These are phyloP conservation scores for Petunia secreta DNA, from an alignment of 257 asterid species.

Conservation along the genomic window DNA sequence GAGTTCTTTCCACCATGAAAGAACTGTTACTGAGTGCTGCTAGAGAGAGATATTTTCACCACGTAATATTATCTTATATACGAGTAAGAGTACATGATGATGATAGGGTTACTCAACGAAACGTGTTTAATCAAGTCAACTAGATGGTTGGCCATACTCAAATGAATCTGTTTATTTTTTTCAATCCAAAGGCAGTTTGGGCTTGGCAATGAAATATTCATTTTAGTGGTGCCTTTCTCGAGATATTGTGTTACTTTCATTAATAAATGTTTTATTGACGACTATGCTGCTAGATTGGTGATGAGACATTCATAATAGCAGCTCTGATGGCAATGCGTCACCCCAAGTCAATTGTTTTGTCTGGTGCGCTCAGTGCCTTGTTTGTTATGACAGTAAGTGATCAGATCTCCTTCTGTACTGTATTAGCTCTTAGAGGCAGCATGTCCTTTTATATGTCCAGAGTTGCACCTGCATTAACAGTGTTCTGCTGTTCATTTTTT, in stretches of 20 bases:
- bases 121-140: slow-evolving; percentile 9
- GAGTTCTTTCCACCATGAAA: slow-evolving; percentile 6
- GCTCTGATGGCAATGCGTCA: slow-evolving; percentile 99
- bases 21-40: not conserved
- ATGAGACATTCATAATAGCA: slow-evolving; percentile 93
- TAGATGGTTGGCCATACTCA: slow-evolving; percentile 22
- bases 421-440: not conserved
- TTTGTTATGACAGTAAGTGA: slow-evolving; percentile 89
- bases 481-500: not conserved
- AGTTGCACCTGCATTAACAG: not conserved
- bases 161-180: not conserved
- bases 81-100: not conserved
- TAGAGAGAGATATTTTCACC: not conserved
- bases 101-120: not conserved
- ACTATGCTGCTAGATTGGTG: slow-evolving; percentile 68
- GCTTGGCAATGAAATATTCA: slow-evolving; percentile 19
- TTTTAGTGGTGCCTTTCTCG: slow-evolving; percentile 25
- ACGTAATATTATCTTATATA: not conserved
- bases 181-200: slow-evolving; percentile 2
- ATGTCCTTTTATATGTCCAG: not conserved
- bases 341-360: slow-evolving; percentile 87
- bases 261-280: slow-evolving; percentile 29
- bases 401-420: slow-evolving; percentile 15
- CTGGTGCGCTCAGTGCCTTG: slow-evolving; percentile 95
- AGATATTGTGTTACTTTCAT: slow-evolving; percentile 2